Percentiles rank a stretch among this genome's conserved stretches.
These are phyloP conservation scores for Arthrobotrys sphaeroides DNA, from an alignment of 2,329 filamentous ascomycete genomes.

Conservation along the genomic window DNA sequence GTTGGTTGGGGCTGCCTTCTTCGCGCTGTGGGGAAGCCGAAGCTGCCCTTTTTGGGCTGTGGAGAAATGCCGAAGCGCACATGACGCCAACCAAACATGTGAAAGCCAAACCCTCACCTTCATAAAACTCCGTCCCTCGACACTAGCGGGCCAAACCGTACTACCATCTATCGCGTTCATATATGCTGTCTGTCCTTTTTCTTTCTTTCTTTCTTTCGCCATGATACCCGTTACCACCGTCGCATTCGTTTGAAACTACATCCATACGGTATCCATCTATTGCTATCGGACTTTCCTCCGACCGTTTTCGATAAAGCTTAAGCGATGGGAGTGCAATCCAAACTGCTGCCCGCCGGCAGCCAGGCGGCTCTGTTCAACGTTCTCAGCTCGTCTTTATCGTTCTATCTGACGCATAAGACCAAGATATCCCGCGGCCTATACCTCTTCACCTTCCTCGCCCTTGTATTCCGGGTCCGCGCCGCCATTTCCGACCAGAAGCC, in stretches of 20 bases:
- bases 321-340: constrained; percentile 78
- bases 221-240: constrained; percentile 47
- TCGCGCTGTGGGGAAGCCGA: constrained; percentile 43
- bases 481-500: constrained; percentile 93
- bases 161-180: constrained; percentile 8
- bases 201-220: constrained; percentile 19
- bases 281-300: no score
- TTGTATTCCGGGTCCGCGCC: constrained; percentile 87
- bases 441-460: constrained; percentile 79
- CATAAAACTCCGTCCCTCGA: constrained; percentile 39
- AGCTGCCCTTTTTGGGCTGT: constrained; percentile 37
- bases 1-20: constrained; percentile 38
- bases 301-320: no score
- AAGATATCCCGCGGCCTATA: constrained; percentile 85
- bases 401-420: constrained; percentile 82
- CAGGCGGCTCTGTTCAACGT: constrained; percentile 68
- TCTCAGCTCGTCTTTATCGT: constrained; percentile 72
- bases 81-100: constrained; percentile 53
- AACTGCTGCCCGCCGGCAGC: constrained; percentile 67
- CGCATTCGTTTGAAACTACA: constrained; percentile 28
- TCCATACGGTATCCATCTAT: background rate
- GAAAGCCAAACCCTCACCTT: constrained; percentile 36
- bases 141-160: background rate
- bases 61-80: constrained; percentile 54
- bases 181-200: no score